These are phyloP conservation scores for Pyrenophora seminiperda DNA, from an alignment of 2,329 filamentous ascomycete genomes.

Conservation along the genomic window DNA sequence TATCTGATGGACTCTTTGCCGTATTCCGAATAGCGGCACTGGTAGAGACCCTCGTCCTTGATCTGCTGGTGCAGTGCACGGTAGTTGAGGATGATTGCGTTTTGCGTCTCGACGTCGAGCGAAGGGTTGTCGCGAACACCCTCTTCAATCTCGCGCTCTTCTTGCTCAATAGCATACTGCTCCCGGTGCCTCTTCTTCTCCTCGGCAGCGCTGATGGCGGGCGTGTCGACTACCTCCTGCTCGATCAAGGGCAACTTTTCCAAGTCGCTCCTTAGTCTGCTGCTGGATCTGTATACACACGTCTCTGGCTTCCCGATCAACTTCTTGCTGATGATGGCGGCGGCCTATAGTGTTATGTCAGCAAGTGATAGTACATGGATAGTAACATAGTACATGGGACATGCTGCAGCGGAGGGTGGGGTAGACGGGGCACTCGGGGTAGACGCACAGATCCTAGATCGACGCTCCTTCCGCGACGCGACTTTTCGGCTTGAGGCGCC, in stretches of 20 bases:
- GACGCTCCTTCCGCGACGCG: slow-evolving; percentile 28
- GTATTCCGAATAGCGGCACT: slow-evolving; percentile 64
- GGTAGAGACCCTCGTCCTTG: slow-evolving; percentile 61
- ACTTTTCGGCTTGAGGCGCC: slow-evolving; percentile 11
- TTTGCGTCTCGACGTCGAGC: slow-evolving; percentile 60
- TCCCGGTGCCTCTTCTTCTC: slow-evolving; percentile 32
- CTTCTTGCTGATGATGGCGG: slow-evolving; percentile 35
- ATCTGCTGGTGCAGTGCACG: slow-evolving; percentile 61
- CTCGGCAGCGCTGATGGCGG: slow-evolving; percentile 10
- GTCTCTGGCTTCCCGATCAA: slow-evolving; percentile 24
- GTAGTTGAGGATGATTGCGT: slow-evolving; percentile 62
- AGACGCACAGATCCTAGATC: slow-evolving; percentile 39
- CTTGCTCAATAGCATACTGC: slow-evolving; percentile 41
- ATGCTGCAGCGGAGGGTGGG: slow-evolving; percentile 6
- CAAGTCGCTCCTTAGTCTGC: slow-evolving; percentile 19
- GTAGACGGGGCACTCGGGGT: no score
- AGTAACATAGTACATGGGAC: no score
- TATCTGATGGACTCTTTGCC: slow-evolving; percentile 64
- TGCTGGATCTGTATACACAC: slow-evolving; percentile 29
- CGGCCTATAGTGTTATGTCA: slow-evolving; percentile 31
- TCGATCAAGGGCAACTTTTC: slow-evolving; percentile 33
- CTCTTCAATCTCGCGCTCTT: slow-evolving; percentile 46
- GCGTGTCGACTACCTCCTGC: slow-evolving; percentile 10
- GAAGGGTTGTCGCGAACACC: slow-evolving; percentile 54
- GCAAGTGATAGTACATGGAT: slow-evolving; percentile 17